These are phyloP conservation scores for Xylaria sp. DNA, from an alignment of 2,329 filamentous ascomycete genomes.

Conservation along the genomic window DNA sequence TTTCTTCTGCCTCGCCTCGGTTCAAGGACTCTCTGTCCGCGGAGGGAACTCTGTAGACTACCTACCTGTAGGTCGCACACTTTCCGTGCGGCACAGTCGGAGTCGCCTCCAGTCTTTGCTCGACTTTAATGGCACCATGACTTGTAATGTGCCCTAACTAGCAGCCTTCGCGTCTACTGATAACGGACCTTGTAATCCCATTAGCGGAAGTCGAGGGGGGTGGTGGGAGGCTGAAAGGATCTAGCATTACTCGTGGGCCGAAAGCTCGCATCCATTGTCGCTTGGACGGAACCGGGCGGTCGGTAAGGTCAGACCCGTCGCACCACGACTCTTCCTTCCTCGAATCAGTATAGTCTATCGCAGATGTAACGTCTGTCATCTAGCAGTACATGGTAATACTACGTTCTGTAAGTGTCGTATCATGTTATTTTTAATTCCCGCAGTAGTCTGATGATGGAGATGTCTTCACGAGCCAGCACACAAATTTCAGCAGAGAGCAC, in stretches of 20 bases:
- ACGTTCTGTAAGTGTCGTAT: constrained; percentile 1
- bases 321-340: background rate
- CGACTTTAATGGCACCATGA: background rate
- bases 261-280: constrained; percentile 18
- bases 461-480: constrained; percentile 1
- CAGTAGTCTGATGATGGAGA: background rate
- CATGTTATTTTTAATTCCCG: constrained; percentile 13
- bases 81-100: background rate
- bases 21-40: background rate
- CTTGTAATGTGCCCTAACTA: background rate
- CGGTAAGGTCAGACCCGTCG: constrained; percentile 21
- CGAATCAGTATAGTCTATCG: background rate
- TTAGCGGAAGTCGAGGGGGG: constrained; percentile 4
- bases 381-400: background rate
- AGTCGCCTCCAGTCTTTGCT: background rate
- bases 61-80: background rate
- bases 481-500: background rate
- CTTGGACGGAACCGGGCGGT: constrained; percentile 23
- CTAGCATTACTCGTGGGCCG: constrained; percentile 20
- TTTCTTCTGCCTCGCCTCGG: background rate
- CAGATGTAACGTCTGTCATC: background rate
- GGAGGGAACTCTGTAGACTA: background rate
- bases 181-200: constrained; percentile 9
- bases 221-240: constrained; percentile 29
- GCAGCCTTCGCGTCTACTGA: constrained; percentile 14